Percentiles rank a stretch among this genome's conserved stretches.
Evolutionary conservation across 208 protist species (phyloP).

Genomic region (Tritrichomonas foetus): DNA sequence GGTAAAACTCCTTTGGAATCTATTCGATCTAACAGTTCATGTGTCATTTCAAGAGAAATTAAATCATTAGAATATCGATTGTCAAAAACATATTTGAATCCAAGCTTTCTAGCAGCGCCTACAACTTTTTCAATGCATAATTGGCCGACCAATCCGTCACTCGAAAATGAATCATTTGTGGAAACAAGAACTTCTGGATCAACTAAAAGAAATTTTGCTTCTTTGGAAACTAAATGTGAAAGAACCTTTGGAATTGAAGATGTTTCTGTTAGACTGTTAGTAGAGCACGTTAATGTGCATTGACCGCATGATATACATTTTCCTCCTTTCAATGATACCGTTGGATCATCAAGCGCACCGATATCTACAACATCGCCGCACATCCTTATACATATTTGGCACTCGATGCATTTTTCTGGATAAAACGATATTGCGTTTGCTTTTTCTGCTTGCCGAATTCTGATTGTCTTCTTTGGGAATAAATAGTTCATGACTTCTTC

Average conservation of each 20-base stretch:
- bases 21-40: background rate
- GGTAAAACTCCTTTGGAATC: constrained; percentile 42
- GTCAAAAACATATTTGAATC: background rate
- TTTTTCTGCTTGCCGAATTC: constrained; percentile 44
- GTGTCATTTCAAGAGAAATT: background rate
- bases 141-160: background rate
- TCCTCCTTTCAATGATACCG: background rate
- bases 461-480: constrained; percentile 48
- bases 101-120: background rate
- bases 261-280: background rate
- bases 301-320: background rate
- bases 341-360: background rate
- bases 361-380: constrained; percentile 43
- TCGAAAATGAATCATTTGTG: constrained; percentile 48
- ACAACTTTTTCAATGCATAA: background rate
- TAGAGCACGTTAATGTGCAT: background rate
- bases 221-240: background rate
- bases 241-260: background rate
- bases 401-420: constrained; percentile 53
- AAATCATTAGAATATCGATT: background rate
- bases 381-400: constrained; percentile 48
- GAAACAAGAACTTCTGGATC: constrained; percentile 51
- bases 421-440: constrained; percentile 30
- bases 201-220: background rate
- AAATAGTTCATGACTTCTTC: constrained; percentile 55